Evolutionary conservation across 2,329 filamentous ascomycete species (phyloP), one percentile per base, ranked within the genome.

Genomic region (Aaosphaeria arxii): DNA sequence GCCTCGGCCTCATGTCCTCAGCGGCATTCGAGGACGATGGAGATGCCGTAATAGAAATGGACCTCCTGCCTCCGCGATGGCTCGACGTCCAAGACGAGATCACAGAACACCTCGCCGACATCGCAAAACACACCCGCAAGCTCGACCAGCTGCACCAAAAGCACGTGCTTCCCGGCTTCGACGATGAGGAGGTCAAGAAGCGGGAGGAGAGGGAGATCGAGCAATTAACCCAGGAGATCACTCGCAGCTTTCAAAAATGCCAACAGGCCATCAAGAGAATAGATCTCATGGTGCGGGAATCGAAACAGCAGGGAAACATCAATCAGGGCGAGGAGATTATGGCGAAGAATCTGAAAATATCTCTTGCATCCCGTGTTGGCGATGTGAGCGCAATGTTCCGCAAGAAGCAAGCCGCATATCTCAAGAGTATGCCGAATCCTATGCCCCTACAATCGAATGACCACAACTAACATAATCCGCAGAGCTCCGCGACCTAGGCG

Each of bases 1-100:
- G 84, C 50, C 88, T 89, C 57, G 91, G 92, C 38, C 87, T 99
- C 62, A 88, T 99, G 67, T 88, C 91, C 53, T 80, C 84, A 47
- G 84, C 82, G 62, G 86, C 86, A 59, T 91, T 88, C 67, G 84
- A 81, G 43, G 88, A 95, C 69, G 89, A 96, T 72, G 91, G 91
- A 66, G 92, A 97, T 72, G 88, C 89, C 17, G 85, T 99, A 48
- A 97, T 99, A 63, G 94, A 99, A 77, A 97, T 99, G 94, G 92
- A 97, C 71, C 77, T 96, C 36, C 79, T 99, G 13, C 94, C 94
- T 28, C 94, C 94, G 45, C 86, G 94, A 51, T 99, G 94, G 94
- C 88, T 92, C 49, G 94, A 99, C 66, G 80, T 96, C 50, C 91
- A 91, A 63, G 94, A 97, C 67, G 91, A 97, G 67, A 90, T 99